phyloP scores from a whole-genome alignment of 2,329 filamentous ascomycete genomes.

The Colletotrichum tamarilloi region DNA sequence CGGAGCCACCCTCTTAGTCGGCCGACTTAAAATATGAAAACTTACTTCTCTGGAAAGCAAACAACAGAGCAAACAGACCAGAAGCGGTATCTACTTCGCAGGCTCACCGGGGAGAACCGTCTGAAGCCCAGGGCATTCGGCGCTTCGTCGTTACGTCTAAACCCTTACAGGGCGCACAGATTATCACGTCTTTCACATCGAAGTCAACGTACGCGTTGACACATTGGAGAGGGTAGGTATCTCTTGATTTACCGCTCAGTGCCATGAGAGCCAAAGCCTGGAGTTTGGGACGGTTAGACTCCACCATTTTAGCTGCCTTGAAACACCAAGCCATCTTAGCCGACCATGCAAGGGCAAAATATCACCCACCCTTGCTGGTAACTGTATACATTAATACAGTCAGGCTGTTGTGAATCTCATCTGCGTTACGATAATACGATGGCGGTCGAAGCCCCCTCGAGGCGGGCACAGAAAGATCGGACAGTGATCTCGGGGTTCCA shows the following conservation, averaged over 20 bases:
- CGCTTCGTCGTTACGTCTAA: background rate
- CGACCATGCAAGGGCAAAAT: conserved; percentile 24
- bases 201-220: background rate
- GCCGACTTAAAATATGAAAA: background rate
- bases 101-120: background rate
- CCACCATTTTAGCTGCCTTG: conserved; percentile 14
- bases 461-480: background rate
- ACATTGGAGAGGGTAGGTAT: background rate
- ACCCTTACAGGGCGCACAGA: background rate
- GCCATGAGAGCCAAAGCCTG: background rate
- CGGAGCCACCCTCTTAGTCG: background rate
- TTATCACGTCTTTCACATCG: conserved; percentile 3
- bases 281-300: conserved; percentile 12
- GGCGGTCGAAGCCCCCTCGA: background rate
- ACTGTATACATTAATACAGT: background rate
- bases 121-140: background rate
- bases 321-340: conserved; percentile 28
- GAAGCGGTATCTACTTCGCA: background rate
- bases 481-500: conserved; percentile 4
- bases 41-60: background rate
- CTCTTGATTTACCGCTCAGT: background rate
- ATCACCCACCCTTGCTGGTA: background rate
- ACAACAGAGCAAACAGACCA: background rate
- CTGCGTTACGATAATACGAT: background rate
- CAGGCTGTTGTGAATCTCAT: conserved; percentile 1